Conservation (phyloP, 2,329 filamentous ascomycete genomes). For the Alternaria longipes region DNA sequence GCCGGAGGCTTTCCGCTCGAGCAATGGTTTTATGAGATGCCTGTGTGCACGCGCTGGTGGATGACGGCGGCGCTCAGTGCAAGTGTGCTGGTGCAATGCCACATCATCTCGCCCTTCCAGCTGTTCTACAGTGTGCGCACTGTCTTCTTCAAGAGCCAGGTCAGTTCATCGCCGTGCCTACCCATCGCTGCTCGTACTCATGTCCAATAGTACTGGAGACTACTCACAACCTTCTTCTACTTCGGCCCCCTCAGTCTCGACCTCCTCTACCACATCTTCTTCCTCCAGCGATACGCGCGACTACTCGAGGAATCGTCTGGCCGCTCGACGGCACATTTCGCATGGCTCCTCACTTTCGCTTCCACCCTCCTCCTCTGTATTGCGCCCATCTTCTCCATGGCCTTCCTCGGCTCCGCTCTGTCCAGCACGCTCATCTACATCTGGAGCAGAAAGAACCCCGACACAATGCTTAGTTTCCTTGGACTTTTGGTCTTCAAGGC, state of each 20-base stretch:
- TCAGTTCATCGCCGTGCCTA: conserved; percentile 55
- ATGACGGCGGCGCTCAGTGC: conserved; percentile 90
- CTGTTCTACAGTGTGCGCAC: conserved; percentile 95
- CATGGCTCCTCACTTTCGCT: conserved; percentile 90
- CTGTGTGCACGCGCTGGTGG: conserved; percentile 95
- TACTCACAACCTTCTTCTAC: conserved; percentile 96
- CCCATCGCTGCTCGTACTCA: conserved; percentile 9
- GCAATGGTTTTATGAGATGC: conserved; percentile 99
- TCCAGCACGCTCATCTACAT: conserved; percentile 97
- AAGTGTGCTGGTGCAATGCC: conserved; percentile 89
- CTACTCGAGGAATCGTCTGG: conserved; percentile 95
- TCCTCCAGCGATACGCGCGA: conserved; percentile 94
- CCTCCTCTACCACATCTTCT: conserved; percentile 97
- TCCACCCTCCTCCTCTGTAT: conserved; percentile 80
- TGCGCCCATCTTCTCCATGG: conserved; percentile 88
- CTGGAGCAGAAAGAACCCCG: conserved; percentile 94
- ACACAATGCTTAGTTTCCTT: conserved; percentile 85
- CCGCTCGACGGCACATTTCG: conserved; percentile 89
- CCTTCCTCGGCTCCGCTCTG: conserved; percentile 91
- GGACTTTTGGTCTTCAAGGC: conserved; percentile 91
- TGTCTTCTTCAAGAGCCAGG: conserved; percentile 91
- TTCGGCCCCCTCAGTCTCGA: conserved; percentile 95
- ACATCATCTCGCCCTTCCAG: conserved; percentile 91
- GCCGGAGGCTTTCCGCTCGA: conserved; percentile 81
- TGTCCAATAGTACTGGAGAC: conserved; percentile 83